Conservation (phyloP, 805 yeast species). For the Saturnispora serradocipensis region DNA sequence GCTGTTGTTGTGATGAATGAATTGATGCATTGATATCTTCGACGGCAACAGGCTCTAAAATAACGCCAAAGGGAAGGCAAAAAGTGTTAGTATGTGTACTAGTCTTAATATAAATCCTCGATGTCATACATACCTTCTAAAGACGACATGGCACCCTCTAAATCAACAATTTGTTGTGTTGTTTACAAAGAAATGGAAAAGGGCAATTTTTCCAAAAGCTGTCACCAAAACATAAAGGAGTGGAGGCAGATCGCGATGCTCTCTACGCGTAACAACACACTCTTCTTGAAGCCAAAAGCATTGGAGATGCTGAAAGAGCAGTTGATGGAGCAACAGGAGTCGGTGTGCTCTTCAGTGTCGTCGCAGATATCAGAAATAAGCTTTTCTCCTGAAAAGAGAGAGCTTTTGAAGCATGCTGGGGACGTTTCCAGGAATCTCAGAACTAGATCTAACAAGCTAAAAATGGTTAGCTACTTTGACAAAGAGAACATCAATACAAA, state of each 20-base stretch:
- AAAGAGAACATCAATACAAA: not conserved
- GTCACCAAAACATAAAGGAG: not conserved
- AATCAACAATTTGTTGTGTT: not conserved
- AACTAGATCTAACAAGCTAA: not conserved
- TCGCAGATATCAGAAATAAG: not conserved
- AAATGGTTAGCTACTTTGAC: not conserved
- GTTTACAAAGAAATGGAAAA: not conserved
- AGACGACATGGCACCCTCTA: constrained; percentile 1
- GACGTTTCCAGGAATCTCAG: not conserved
- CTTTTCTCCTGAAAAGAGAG: not conserved
- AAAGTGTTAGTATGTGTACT: not conserved
- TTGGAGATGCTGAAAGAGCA: not conserved
- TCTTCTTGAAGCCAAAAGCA: not conserved
- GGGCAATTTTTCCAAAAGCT: not conserved
- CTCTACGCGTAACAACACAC: not conserved
- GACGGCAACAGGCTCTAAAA: constrained; percentile 2
- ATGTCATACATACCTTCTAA: constrained; percentile 4
- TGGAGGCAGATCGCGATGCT: not conserved
- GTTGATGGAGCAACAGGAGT: not conserved
- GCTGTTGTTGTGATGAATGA: constrained; percentile 22
- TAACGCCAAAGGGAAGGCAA: not conserved
- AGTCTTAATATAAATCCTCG: not conserved
- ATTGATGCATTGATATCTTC: constrained; percentile 2
- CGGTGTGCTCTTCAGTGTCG: not conserved
- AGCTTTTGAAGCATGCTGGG: not conserved